Percentiles rank a stretch among this genome's conserved stretches.
These are phyloP conservation scores for Fusarium xylarioides DNA, from an alignment of 2,329 filamentous ascomycete genomes.

Conservation along the genomic window DNA sequence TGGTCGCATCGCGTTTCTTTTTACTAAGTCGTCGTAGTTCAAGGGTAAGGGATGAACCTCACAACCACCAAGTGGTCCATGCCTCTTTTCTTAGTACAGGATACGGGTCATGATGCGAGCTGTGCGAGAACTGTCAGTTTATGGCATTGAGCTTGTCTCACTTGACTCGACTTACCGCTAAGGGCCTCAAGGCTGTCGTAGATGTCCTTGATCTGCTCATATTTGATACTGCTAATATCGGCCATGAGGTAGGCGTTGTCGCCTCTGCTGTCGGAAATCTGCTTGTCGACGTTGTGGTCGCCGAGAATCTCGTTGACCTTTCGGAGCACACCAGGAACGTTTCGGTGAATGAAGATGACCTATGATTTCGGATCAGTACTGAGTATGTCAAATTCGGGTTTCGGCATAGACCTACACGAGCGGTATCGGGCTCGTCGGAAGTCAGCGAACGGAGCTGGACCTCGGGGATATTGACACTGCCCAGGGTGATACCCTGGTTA, in stretches of 20 bases:
- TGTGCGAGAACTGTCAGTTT: slow-evolving; percentile 36
- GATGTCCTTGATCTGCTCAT: slow-evolving; percentile 83
- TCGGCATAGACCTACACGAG: slow-evolving; percentile 64
- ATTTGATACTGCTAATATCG: slow-evolving; percentile 88
- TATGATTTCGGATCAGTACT: slow-evolving; percentile 44
- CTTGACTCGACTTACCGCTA: slow-evolving; percentile 67
- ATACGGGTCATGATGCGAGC: slow-evolving; percentile 59
- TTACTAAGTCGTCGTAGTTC: background rate
- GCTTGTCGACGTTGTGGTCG: slow-evolving; percentile 98
- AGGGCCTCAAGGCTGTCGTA: slow-evolving; percentile 84
- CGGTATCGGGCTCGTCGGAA: slow-evolving; percentile 87
- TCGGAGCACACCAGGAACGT: slow-evolving; percentile 92
- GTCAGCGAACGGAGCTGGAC: slow-evolving; percentile 90
- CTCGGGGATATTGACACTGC: slow-evolving; percentile 97
- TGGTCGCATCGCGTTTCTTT: slow-evolving; percentile 28
- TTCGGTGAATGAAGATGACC: slow-evolving; percentile 96
- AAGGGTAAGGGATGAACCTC: slow-evolving; percentile 28
- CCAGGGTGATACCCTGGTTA: slow-evolving; percentile 90
- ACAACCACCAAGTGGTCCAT: slow-evolving; percentile 6
- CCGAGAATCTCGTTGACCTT: slow-evolving; percentile 95
- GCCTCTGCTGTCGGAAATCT: slow-evolving; percentile 94
- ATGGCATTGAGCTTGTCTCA: background rate
- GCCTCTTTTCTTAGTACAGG: slow-evolving; percentile 51
- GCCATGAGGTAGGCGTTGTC: slow-evolving; percentile 98
- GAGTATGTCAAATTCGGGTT: background rate